A percentile compares a stretch with the other conserved stretches of the same genome.
phyloP scores from a whole-genome alignment of 768 basidiomycete species.

The Suillus hirtellus region DNA sequence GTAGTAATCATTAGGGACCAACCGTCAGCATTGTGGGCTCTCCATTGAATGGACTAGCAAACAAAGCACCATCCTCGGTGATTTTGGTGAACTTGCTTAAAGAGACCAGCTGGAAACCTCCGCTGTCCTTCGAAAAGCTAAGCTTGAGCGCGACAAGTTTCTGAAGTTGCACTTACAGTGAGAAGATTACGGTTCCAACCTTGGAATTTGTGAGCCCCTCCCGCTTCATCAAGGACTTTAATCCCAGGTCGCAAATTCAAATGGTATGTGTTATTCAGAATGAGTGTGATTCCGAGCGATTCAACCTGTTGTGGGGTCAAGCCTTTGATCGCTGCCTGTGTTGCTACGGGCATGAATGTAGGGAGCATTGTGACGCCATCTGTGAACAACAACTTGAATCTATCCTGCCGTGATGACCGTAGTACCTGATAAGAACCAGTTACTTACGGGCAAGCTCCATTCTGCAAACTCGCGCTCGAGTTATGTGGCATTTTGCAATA shows the following conservation, averaged over 20 bases:
- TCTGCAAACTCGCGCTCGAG: conserved; percentile 78
- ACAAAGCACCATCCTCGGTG: conserved; percentile 86
- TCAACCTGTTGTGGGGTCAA: conserved; percentile 86
- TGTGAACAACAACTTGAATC: conserved; percentile 28
- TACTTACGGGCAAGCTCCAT: conserved; percentile 79
- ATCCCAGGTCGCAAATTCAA: conserved; percentile 84
- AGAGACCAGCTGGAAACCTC: conserved; percentile 88
- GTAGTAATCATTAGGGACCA: conserved; percentile 23
- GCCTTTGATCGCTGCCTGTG: conserved; percentile 90
- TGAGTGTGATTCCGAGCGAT: conserved; percentile 75
- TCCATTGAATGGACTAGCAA: conserved; percentile 82
- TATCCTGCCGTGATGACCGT: background rate
- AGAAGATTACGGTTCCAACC: conserved; percentile 85
- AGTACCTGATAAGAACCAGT: conserved; percentile 9
- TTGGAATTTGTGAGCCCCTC: conserved; percentile 89
- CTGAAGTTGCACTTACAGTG: conserved; percentile 51
- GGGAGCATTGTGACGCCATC: conserved; percentile 83
- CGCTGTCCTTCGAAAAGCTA: conserved; percentile 62
- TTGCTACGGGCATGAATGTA: conserved; percentile 93
- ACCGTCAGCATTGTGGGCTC: conserved; percentile 89
- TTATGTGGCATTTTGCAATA: conserved; percentile 78
- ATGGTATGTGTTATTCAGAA: conserved; percentile 91
- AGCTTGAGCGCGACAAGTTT: conserved; percentile 9
- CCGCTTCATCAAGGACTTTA: conserved; percentile 67
- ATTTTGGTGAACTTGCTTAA: conserved; percentile 82